Percentiles rank a stretch among this genome's conserved stretches.
These are phyloP conservation scores for Sonneratia alba DNA, from an alignment of 345 rosid species.

Conservation along the genomic window DNA sequence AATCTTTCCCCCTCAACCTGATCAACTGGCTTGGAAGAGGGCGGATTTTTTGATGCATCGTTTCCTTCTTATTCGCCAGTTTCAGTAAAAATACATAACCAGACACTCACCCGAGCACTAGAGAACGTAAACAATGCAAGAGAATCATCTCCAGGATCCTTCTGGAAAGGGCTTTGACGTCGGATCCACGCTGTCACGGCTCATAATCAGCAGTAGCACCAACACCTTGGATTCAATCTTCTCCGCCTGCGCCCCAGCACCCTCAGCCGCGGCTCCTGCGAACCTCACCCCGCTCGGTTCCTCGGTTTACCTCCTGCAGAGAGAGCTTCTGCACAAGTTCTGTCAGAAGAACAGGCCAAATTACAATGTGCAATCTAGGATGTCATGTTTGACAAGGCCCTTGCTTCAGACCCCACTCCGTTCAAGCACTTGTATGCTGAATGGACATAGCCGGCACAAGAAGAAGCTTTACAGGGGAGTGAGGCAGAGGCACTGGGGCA, in stretches of 20 bases:
- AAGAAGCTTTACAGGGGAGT: slow-evolving; percentile 95
- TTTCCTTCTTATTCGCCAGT: neutral
- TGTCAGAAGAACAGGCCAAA: slow-evolving; percentile 33
- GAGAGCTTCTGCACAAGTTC: slow-evolving; percentile 67
- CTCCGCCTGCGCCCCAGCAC: slow-evolving; percentile 37
- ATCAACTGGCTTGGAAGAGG: neutral
- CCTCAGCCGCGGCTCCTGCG: slow-evolving; percentile 10
- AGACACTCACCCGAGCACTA: too few species aligned
- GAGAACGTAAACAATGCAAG: slow-evolving; percentile 34
- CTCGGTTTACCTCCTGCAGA: slow-evolving; percentile 76
- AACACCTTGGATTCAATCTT: slow-evolving; percentile 80
- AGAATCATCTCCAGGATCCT: slow-evolving; percentile 16
- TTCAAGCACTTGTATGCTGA: slow-evolving; percentile 9
- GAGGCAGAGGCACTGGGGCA: slow-evolving; percentile 98
- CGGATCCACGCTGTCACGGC: slow-evolving; percentile 57
- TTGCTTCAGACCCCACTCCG: slow-evolving; percentile 25
- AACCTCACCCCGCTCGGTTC: slow-evolving; percentile 50
- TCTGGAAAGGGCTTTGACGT: slow-evolving; percentile 21
- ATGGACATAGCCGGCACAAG: slow-evolving; percentile 21
- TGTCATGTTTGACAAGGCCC: slow-evolving; percentile 5
- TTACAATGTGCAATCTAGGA: slow-evolving; percentile 2
- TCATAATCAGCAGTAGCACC: slow-evolving; percentile 64
- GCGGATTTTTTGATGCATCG: neutral
- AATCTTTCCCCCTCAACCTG: neutral
- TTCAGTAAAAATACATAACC: neutral